A percentile compares a stretch with the other conserved stretches of the same genome.
Evolutionary conservation across 2,329 filamentous ascomycete species (phyloP).

Genomic region (Nemania sp.): DNA sequence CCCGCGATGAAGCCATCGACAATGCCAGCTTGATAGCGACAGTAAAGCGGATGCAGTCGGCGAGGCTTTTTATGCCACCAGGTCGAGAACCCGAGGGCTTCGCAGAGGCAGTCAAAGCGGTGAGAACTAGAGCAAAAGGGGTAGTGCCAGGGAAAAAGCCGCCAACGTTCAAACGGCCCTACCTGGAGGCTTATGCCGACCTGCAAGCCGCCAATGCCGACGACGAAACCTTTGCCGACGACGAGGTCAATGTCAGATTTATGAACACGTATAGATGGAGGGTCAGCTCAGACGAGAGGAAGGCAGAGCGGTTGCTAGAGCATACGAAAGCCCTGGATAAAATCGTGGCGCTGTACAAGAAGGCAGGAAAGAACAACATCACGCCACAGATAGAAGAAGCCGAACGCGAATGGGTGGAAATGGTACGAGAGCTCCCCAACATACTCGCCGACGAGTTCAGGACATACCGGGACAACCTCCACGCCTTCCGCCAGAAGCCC

Average conservation of each 20-base stretch:
- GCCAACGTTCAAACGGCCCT: constrained; percentile 53
- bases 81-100: constrained; percentile 57
- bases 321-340: not conserved
- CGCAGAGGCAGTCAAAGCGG: constrained; percentile 42
- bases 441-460: constrained; percentile 52
- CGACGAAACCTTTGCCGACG: constrained; percentile 42
- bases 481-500: constrained; percentile 61
- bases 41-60: constrained; percentile 60
- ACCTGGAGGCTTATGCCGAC: constrained; percentile 56
- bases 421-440: constrained; percentile 44
- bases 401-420: constrained; percentile 53
- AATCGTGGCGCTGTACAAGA: constrained; percentile 34
- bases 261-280: constrained; percentile 42
- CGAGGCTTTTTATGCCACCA: constrained; percentile 58
- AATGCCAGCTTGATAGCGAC: constrained; percentile 56
- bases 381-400: constrained; percentile 47
- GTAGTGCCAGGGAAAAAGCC: constrained; percentile 39
- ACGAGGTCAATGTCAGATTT: constrained; percentile 37
- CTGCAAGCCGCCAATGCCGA: constrained; percentile 46
- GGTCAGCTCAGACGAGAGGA: constrained; percentile 38
- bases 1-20: constrained; percentile 63
- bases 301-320: constrained; percentile 16
- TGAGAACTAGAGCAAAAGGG: constrained; percentile 2
- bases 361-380: constrained; percentile 30
- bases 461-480: constrained; percentile 65